A percentile compares a stretch with the other conserved stretches of the same genome.
phyloP scores from a whole-genome alignment of 768 basidiomycete species.

The Suillus subaureus region DNA sequence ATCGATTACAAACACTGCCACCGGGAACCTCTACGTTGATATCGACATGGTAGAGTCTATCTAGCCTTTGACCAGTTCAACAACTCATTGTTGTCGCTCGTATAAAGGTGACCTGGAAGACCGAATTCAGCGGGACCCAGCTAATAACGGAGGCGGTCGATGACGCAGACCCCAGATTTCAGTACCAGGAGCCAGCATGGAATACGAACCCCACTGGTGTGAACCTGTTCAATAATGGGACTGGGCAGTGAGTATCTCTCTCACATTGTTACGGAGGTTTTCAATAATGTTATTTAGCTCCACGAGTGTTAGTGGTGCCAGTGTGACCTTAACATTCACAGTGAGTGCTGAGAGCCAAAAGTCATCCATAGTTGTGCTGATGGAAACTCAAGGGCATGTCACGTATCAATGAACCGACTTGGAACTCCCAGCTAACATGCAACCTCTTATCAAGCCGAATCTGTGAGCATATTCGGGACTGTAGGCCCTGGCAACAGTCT shows the following conservation, averaged over 20 bases:
- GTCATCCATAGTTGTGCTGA: not conserved
- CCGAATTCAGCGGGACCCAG: conserved; percentile 21
- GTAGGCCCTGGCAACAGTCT: conserved; percentile 37
- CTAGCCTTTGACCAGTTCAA: not conserved
- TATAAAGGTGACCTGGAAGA: conserved; percentile 30
- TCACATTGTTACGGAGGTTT: not conserved
- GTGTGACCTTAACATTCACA: conserved; percentile 40
- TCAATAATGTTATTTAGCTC: conserved; percentile 27
- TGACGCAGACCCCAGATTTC: conserved; percentile 41
- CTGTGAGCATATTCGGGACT: conserved; percentile 48
- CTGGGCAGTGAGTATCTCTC: conserved; percentile 39
- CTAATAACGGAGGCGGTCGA: conserved; percentile 26
- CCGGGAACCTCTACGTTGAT: conserved; percentile 36
- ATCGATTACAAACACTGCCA: conserved; percentile 30
- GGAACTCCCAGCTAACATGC: not conserved
- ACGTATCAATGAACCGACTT: not conserved
- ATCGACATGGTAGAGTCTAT: conserved; percentile 45
- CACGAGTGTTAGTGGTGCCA: conserved; percentile 35
- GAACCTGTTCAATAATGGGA: conserved; percentile 43
- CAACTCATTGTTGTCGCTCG: conserved; percentile 2
- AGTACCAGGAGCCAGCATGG: conserved; percentile 41
- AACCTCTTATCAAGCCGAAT: conserved; percentile 36
- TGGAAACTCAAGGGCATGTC: conserved; percentile 27
- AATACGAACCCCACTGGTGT: conserved; percentile 30
- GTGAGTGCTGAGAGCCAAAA: conserved; percentile 27